phyloP scores from a whole-genome alignment of 805 yeast genomes.

The Schwanniomyces occidentalis region DNA sequence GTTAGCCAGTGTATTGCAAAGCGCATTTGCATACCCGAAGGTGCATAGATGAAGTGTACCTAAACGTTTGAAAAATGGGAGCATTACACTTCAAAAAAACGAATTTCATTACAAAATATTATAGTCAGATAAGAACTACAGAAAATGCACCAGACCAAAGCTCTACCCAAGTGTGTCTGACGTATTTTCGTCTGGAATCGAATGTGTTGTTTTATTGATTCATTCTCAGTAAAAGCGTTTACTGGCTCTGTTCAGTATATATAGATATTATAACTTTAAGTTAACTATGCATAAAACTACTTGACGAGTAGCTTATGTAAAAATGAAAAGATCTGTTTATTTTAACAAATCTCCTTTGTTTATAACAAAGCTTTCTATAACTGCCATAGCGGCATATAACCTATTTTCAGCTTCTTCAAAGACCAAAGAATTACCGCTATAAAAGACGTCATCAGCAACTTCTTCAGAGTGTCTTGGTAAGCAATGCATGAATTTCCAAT shows the following conservation, averaged over 20 bases:
- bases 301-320: slow-evolving; percentile 58
- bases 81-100: too few relatives aligned
- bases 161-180: too few relatives aligned
- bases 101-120: too few relatives aligned
- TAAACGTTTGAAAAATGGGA: too few relatives aligned
- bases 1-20: too few relatives aligned
- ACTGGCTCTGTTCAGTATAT: slow-evolving; percentile 31
- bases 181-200: too few relatives aligned
- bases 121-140: too few relatives aligned
- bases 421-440: slow-evolving; percentile 75
- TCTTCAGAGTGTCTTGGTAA: slow-evolving; percentile 94
- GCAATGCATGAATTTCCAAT: slow-evolving; percentile 97
- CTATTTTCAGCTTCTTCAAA: slow-evolving; percentile 97
- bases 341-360: slow-evolving; percentile 32
- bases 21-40: too few relatives aligned
- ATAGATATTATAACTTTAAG: slow-evolving; percentile 38
- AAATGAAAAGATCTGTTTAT: slow-evolving; percentile 27
- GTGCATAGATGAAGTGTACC: too few relatives aligned
- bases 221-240: too few relatives aligned
- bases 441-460: slow-evolving; percentile 91
- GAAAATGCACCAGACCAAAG: too few relatives aligned
- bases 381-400: slow-evolving; percentile 94
- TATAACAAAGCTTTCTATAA: slow-evolving; percentile 82
- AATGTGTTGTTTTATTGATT: too few relatives aligned
- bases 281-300: slow-evolving; percentile 52